phyloP scores from a whole-genome alignment of 1,284 basidiomycete genomes.

The Phylloporus sp. region DNA sequence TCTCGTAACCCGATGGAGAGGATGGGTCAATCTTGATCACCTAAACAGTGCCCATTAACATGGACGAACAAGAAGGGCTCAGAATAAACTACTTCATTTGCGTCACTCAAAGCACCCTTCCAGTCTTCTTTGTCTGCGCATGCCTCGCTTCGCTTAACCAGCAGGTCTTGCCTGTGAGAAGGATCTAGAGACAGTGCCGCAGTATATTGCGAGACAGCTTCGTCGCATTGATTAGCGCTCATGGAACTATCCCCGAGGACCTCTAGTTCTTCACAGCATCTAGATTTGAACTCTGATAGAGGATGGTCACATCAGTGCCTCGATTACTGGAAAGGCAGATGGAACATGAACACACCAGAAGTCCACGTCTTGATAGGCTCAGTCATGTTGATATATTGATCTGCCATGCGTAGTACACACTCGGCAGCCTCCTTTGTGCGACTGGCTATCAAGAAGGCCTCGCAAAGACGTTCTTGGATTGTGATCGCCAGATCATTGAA shows the following conservation, averaged over 20 bases:
- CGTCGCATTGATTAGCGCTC: neutral
- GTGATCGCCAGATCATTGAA: neutral
- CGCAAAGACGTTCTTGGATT: too few species aligned
- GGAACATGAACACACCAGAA: too few species aligned
- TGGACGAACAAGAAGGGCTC: neutral
- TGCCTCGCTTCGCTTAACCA: constrained; percentile 1
- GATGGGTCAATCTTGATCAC: neutral
- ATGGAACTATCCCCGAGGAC: neutral
- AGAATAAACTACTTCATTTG: neutral
- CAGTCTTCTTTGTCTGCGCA: neutral
- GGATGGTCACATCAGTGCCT: too few species aligned
- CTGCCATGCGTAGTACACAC: too few species aligned
- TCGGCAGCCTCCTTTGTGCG: too few species aligned
- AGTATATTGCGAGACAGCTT: neutral
- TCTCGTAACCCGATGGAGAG: neutral
- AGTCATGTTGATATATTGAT: too few species aligned
- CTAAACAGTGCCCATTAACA: neutral
- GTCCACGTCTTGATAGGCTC: too few species aligned
- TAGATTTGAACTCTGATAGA: neutral
- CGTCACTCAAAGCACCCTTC: neutral
- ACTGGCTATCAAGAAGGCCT: too few species aligned
- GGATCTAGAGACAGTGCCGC: constrained; percentile 2
- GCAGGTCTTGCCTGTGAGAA: neutral
- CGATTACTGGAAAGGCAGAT: too few species aligned
- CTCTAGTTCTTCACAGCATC: neutral